Percentiles rank a stretch among this genome's conserved stretches.
Conservation (phyloP, 2,329 filamentous ascomycete species). For the Neobulgaria alba region DNA sequence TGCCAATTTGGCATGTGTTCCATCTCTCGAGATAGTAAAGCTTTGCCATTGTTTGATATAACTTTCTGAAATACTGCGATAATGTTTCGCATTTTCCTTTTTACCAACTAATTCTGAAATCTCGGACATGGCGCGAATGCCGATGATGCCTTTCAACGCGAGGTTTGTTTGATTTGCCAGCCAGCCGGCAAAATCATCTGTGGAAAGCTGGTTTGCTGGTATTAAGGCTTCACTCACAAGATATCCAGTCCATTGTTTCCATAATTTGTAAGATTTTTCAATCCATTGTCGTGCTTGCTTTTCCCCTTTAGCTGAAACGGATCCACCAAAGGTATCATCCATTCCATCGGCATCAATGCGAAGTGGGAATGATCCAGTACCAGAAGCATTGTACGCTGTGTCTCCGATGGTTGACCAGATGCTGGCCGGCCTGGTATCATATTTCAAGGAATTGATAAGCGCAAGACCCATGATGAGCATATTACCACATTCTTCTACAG, state of each 20-base stretch:
- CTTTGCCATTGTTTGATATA: constrained; percentile 59
- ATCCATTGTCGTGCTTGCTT: constrained; percentile 55
- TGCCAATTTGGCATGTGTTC: constrained; percentile 58
- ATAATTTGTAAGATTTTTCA: constrained; percentile 50
- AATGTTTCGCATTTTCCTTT: constrained; percentile 46
- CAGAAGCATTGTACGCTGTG: constrained; percentile 17
- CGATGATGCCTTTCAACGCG: constrained; percentile 70
- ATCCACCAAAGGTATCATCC: constrained; percentile 53
- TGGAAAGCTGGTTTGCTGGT: constrained; percentile 59
- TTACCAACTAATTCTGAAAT: constrained; percentile 50
- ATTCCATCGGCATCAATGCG: constrained; percentile 43
- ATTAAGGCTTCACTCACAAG: constrained; percentile 55
- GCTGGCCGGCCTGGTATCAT: constrained; percentile 50
- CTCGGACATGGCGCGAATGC: constrained; percentile 69
- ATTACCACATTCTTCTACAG: constrained; percentile 57
- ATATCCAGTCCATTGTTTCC: constrained; percentile 64
- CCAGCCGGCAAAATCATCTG: constrained; percentile 64
- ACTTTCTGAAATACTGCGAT: constrained; percentile 49
- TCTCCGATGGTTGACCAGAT: constrained; percentile 42
- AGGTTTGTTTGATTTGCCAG: constrained; percentile 61
- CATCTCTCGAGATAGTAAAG: constrained; percentile 55
- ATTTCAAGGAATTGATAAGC: constrained; percentile 64
- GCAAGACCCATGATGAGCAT: constrained; percentile 68
- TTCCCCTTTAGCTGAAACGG: constrained; percentile 37
- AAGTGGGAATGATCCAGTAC: constrained; percentile 23